Base-by-base conservation (phyloP, 305 asterid species). In the Salvia sclarea region DNA sequence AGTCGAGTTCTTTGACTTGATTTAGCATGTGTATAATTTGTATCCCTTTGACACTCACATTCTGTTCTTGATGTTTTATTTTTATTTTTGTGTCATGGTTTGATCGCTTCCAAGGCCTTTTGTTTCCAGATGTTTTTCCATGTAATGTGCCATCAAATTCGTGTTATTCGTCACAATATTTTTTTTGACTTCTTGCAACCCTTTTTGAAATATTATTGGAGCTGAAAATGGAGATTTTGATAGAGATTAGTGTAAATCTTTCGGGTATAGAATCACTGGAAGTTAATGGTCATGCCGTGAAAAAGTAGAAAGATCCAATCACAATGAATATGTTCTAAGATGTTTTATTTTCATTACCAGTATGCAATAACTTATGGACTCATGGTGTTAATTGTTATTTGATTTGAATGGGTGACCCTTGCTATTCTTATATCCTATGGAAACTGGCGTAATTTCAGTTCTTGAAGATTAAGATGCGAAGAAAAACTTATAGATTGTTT, bases 401-500 rank as follows among this genome's bases (percentile, higher is more conserved):
- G 13, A 37, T 40, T 52, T 49, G 75, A 47, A 49, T 2, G 8
- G 28, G 20, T 35, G 66, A 16, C 14, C n/a, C 44, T 16, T 31
- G 14, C 48, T 58, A 20, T 31, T 40, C 22, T 20, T 59, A 22
- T 14, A 49, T 22, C 55, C 41, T 21, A 20, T 13, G 14, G 6
- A 60, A 7, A 61, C 6, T 50, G 52, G 35, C 67, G 9, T 28
- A 57, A 61, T 40, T 53, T 53, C 62, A 53, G 37, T 38, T 37
- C 6, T 33, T 65, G 47, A 11, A 52, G 44, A 40, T 22, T 64
- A 35, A 47, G 67, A 64, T 62, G 72, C 57, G 10, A 31, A 6
- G 16, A 64, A 28, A 31, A 7, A 35, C 50, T 33, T 43, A 5
- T 30, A 11, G 64, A 21, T 6, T 30, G 14, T 25, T 50, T 44